Base-by-base conservation (phyloP, 805 yeast genomes). In the Pachysolen tannophilus region DNA sequence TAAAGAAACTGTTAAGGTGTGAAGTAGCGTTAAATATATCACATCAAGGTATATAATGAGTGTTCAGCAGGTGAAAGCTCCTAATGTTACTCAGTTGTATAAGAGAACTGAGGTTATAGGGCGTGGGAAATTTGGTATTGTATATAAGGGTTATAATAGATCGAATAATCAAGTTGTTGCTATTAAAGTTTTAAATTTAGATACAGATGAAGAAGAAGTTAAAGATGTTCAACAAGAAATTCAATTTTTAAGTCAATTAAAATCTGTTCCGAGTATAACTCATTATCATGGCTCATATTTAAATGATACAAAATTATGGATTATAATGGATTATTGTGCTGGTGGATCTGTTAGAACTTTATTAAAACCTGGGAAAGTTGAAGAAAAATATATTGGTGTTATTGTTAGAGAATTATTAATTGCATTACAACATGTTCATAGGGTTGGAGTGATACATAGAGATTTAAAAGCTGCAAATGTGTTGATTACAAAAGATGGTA, bases 401-500 rank as follows among this genome's bases (percentile, higher is more conserved):
- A 75, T 92, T 7, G 73, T 82, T 40, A 67, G 97, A 34, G 99
- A 92, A 52, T 56, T 86, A 27, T 62, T 88, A 28, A 51, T 75
- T 7, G 97, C 94, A 0, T 65, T 94, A 24, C 74, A 72, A 42
- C 82, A 73, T 36, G 87, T 94, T 15, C 99, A 92, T 55, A 75
- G 70, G 42, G 77, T 82, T 41, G 95, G 95, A 9, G 92, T 94
- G 16, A 92, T 92, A 23, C 99, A 92, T 56, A 72, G 99, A 46
- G 99, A 92, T 57, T 75, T 92, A 48, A 92, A 92, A 57, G 96
- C 97, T 2, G 99, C 98, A 1, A 92, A 92, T 54, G 85, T 92
- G 9, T 67, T 92, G 42, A 82, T 92, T 34, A 73, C 88, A 3
- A 84, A 83, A 45, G 94, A 84, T 32, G 99, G 98, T 5, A 73